Conservation (phyloP, 1,284 basidiomycete genomes). For the Austroboletus rostrupii region DNA sequence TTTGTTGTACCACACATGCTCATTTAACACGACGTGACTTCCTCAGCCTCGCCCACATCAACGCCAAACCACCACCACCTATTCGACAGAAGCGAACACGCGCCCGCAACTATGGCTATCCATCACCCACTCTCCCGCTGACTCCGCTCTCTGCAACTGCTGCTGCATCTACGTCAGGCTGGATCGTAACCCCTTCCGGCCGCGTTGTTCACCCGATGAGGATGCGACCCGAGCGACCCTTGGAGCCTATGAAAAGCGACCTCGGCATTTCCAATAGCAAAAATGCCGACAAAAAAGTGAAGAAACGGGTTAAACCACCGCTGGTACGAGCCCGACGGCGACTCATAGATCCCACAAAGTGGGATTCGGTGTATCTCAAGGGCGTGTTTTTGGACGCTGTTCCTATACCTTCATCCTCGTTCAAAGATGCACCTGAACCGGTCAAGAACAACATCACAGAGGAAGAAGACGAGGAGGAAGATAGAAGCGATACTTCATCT, state of each 20-base stretch:
- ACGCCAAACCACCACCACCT: conserved; percentile 14
- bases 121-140: conserved; percentile 58
- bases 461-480: background rate
- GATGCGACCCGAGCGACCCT: conserved; percentile 50
- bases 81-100: conserved; percentile 33
- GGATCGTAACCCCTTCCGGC: conserved; percentile 64
- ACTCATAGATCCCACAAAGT: conserved; percentile 65
- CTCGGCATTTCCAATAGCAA: conserved; percentile 7
- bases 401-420: conserved; percentile 19
- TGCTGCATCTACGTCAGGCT: conserved; percentile 51
- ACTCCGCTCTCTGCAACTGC: conserved; percentile 58
- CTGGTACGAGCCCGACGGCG: conserved; percentile 21
- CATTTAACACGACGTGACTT: background rate
- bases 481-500: too few relatives aligned
- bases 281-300: conserved; percentile 20
- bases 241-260: conserved; percentile 37
- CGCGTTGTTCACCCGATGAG: conserved; percentile 45
- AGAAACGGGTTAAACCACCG: conserved; percentile 28
- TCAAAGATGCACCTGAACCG: background rate
- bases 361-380: conserved; percentile 61
- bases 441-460: conserved; percentile 1
- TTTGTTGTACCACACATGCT: background rate
- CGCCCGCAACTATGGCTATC: conserved; percentile 28
- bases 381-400: conserved; percentile 56
- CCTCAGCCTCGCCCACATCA: conserved; percentile 29